Evolutionary conservation across 176 grass and related monocot genomes (phyloP).

Genomic region (Microstegium vimineum): DNA sequence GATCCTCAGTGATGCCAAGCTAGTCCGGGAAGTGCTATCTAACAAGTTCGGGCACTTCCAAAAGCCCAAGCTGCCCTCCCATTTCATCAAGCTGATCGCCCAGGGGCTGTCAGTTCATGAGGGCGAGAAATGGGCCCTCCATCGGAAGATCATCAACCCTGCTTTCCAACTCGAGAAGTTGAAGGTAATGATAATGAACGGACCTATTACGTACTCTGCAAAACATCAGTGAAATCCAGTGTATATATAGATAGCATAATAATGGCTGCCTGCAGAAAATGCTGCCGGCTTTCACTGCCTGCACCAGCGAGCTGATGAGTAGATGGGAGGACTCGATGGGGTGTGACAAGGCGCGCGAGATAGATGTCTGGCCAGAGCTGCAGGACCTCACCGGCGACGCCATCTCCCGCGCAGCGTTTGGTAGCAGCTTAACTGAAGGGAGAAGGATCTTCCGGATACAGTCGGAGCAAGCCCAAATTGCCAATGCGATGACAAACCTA

Average conservation of each 20-base stretch:
- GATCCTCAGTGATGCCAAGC: slow-evolving; percentile 31
- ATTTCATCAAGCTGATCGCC: background rate
- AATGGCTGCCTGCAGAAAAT: slow-evolving; percentile 23
- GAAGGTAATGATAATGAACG: slow-evolving; percentile 34
- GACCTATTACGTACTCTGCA: background rate
- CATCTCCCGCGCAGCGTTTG: slow-evolving; percentile 51
- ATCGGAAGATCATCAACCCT: slow-evolving; percentile 51
- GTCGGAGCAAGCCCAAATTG: slow-evolving; percentile 21
- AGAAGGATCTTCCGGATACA: slow-evolving; percentile 54
- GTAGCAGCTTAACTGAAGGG: slow-evolving; percentile 57
- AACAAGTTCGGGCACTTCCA: slow-evolving; percentile 26
- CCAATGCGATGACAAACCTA: background rate
- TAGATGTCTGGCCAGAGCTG: slow-evolving; percentile 34
- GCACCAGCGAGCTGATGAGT: slow-evolving; percentile 26
- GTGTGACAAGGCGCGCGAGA: background rate
- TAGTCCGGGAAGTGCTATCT: slow-evolving; percentile 23
- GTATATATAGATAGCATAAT: background rate
- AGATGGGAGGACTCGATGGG: slow-evolving; percentile 26
- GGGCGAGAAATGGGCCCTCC: slow-evolving; percentile 50
- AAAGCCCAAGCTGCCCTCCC: background rate
- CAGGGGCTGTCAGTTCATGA: slow-evolving; percentile 12
- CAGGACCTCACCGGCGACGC: slow-evolving; percentile 37
- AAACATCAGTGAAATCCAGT: background rate
- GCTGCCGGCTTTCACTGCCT: slow-evolving; percentile 32
- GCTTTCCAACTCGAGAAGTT: slow-evolving; percentile 62